Evolutionary conservation across 805 yeast species (phyloP).

Genomic region (Zygotorulaspora chibaensis): DNA sequence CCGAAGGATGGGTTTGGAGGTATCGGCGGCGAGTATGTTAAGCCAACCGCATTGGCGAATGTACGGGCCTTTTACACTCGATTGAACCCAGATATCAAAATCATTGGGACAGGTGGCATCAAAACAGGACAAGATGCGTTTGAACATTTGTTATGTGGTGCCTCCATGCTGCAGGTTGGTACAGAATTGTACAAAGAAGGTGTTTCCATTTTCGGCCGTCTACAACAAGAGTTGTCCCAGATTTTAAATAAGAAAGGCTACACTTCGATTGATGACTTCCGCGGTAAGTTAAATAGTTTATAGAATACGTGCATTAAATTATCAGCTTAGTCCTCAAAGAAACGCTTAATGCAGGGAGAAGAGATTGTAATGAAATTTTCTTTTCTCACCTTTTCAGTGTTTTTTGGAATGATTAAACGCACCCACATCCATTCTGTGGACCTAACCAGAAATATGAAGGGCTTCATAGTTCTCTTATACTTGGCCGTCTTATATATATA

Average conservation of each 20-base stretch:
- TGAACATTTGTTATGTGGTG: slow-evolving; percentile 33
- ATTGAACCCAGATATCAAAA: slow-evolving; percentile 27
- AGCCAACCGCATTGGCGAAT: slow-evolving; percentile 34
- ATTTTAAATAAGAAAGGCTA: slow-evolving; percentile 30
- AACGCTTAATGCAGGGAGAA: too few species aligned
- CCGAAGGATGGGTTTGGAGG: slow-evolving; percentile 35
- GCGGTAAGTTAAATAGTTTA: slow-evolving; percentile 28
- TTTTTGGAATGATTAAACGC: too few species aligned
- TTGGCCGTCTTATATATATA: too few species aligned
- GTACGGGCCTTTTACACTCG: slow-evolving; percentile 34
- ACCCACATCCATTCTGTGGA: too few species aligned
- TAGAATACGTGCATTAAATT: slow-evolving; percentile 1
- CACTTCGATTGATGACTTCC: slow-evolving; percentile 30
- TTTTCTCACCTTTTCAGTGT: too few species aligned
- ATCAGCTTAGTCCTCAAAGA: too few species aligned
- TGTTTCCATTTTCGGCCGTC: slow-evolving; percentile 23
- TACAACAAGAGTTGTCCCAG: slow-evolving; percentile 21
- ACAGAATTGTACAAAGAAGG: slow-evolving; percentile 31
- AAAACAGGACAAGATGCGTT: slow-evolving; percentile 31
- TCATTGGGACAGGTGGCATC: slow-evolving; percentile 34
- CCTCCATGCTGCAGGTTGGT: slow-evolving; percentile 32
- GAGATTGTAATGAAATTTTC: too few species aligned
- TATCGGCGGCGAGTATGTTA: slow-evolving; percentile 33
- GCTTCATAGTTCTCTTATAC: too few species aligned
- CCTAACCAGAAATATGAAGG: too few species aligned